These are phyloP conservation scores for Debaryomyces singareniensis DNA, from an alignment of 1,139 yeast genomes.

Conservation along the genomic window DNA sequence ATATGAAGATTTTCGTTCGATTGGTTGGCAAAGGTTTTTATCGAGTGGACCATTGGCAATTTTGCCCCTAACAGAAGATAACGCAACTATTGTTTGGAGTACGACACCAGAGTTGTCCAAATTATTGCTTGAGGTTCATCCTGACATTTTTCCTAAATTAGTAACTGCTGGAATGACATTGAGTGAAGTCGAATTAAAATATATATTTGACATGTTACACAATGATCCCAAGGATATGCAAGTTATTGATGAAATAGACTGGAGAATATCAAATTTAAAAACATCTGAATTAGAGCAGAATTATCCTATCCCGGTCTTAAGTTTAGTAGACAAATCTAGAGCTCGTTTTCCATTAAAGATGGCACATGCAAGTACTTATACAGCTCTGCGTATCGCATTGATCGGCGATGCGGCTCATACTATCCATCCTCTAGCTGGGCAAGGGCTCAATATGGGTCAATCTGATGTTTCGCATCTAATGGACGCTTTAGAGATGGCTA, in stretches of 20 bases:
- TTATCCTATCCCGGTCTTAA: constrained; percentile 59
- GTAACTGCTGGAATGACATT: constrained; percentile 84
- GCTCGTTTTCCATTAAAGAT: constrained; percentile 86
- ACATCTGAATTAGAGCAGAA: constrained; percentile 45
- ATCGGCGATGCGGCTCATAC: constrained; percentile 99
- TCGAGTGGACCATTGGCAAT: constrained; percentile 92
- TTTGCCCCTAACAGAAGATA: constrained; percentile 78
- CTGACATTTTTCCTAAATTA: constrained; percentile 59
- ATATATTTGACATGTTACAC: constrained; percentile 26
- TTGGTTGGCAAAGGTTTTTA: constrained; percentile 93
- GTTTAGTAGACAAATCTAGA: constrained; percentile 57
- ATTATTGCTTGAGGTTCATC: constrained; percentile 51
- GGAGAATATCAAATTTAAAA: constrained; percentile 54
- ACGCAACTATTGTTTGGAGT: constrained; percentile 92
- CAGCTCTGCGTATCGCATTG: constrained; percentile 76
- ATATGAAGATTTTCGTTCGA: constrained; percentile 59
- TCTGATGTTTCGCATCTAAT: constrained; percentile 76
- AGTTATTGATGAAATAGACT: constrained; percentile 60
- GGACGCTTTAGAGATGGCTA: constrained; percentile 62
- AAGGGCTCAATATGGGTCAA: constrained; percentile 98
- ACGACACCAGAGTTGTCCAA: constrained; percentile 73
- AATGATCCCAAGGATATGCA: constrained; percentile 37
- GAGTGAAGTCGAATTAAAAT: constrained; percentile 40
- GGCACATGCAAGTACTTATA: constrained; percentile 87
- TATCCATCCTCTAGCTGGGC: constrained; percentile 96